Base-by-base conservation (phyloP, 2,329 filamentous ascomycete genomes). In the Scedosporium minutisporum region DNA sequence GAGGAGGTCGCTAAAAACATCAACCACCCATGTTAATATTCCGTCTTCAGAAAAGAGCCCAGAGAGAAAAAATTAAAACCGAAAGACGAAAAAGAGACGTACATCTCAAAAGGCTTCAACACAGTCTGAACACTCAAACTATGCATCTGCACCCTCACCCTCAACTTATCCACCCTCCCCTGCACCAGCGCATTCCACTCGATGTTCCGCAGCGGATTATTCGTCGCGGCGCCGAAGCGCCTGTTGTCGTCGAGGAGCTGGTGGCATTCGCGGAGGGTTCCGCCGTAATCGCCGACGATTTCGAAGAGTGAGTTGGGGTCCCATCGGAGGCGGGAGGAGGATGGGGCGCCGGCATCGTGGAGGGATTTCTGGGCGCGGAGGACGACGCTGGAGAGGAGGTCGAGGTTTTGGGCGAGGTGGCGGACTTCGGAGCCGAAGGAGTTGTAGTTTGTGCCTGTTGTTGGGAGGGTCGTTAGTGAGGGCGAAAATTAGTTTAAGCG, bases 101-200 rank as follows among this genome's bases (percentile, higher is more conserved):
- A 74, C 73, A 75, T 72, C 60, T 75, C 71, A 53, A 75, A 73
- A 0, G 73, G 73, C 58, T 72, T 72, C 42, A 75, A 57, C 1
- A 74, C 64, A 38, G 71, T 72, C 14, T 70, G 62, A 6, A 75
- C 66, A 62, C 73, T 74, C 21, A 70, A 69, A 63, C 72, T 74
- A 61, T 75, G 73, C 16, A 75, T 64, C n/a, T 65, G 64, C 21
- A 75, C 72, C 6, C 69, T 67, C 38, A 67, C 64, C 5, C 73
- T 71, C 6, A 75, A 65, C 25, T 68, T 67, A 21, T 75, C 72
- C 25, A 69, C 73, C 14, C 57, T 65, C 1, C 72, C 72, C 58
- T 73, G 71, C 5, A 74, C 71, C 14, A 74, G 66, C 0, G 71
- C 65, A 64, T 75, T 75, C 72, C 72, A 75, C 62, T 73, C 71